Conservation (phyloP, 2,329 filamentous ascomycete genomes). For the Aschersonia sp. region DNA sequence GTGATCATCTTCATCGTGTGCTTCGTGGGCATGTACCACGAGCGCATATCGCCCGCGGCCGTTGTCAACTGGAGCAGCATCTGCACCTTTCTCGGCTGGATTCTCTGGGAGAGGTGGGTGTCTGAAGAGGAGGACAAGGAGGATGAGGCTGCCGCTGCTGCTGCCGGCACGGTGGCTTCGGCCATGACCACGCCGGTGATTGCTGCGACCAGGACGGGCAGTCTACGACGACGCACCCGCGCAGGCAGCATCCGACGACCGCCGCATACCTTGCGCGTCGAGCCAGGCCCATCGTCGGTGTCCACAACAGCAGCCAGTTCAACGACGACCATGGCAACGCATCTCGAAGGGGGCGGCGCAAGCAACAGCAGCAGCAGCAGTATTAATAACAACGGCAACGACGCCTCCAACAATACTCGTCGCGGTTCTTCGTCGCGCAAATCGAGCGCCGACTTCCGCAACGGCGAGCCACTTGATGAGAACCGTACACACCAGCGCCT, state of each 20-base stretch:
- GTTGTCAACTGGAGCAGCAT: constrained; percentile 76
- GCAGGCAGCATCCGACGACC: constrained; percentile 23
- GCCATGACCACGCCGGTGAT: constrained; percentile 18
- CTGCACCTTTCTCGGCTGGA: constrained; percentile 75
- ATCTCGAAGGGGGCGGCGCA: no score
- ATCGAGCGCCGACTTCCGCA: constrained; percentile 15
- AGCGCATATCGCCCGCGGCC: constrained; percentile 77
- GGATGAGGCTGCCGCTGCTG: constrained; percentile 17
- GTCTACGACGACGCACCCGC: constrained; percentile 18
- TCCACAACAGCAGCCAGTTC: constrained; percentile 23
- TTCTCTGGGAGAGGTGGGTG: constrained; percentile 85
- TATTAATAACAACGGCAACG: neutral
- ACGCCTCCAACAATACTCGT: neutral
- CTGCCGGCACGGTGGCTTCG: neutral
- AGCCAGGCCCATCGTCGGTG: constrained; percentile 10
- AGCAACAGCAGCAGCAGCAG: neutral
- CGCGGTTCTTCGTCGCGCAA: constrained; percentile 9
- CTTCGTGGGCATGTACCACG: constrained; percentile 80
- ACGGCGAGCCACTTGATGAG: constrained; percentile 15
- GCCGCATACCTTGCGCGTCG: constrained; percentile 12
- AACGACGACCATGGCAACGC: neutral
- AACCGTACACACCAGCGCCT: constrained; percentile 39
- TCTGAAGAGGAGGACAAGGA: constrained; percentile 48
- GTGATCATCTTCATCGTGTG: constrained; percentile 90
- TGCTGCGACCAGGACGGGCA: constrained; percentile 13